Evolutionary conservation across 768 basidiomycete genomes (phyloP).

Genomic region (Lactarius sp.): DNA sequence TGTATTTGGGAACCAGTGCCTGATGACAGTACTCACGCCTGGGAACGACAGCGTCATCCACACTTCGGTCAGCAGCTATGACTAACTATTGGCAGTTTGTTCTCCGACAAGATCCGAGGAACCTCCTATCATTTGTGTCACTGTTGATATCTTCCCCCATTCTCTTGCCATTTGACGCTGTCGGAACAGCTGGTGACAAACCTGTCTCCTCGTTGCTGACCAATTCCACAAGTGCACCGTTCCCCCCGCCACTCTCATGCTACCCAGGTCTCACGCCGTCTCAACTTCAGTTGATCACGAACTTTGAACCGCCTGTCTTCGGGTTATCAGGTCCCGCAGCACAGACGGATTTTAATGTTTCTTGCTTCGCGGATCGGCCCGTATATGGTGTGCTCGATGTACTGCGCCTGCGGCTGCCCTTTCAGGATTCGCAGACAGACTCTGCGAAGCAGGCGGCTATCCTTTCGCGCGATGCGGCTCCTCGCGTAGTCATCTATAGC

Average conservation of each 20-base stretch:
- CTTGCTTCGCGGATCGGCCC: conserved; percentile 53
- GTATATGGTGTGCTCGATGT: conserved; percentile 61
- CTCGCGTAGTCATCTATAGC: conserved; percentile 49
- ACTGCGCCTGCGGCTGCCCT: conserved; percentile 54
- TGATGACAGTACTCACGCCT: conserved; percentile 1
- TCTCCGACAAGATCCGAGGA: conserved; percentile 41
- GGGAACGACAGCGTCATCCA: conserved; percentile 46
- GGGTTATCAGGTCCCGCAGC: conserved; percentile 37
- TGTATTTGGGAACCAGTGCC: background rate
- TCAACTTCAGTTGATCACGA: conserved; percentile 40
- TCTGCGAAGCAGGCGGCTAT: conserved; percentile 47
- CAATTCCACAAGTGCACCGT: conserved; percentile 38
- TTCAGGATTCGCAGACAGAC: conserved; percentile 40
- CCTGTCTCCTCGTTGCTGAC: conserved; percentile 40
- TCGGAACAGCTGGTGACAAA: conserved; percentile 30
- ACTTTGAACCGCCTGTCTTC: conserved; percentile 50
- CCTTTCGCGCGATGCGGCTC: conserved; percentile 40
- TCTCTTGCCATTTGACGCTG: conserved; percentile 56
- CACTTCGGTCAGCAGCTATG: conserved; percentile 46
- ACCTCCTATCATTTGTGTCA: conserved; percentile 45
- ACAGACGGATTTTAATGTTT: conserved; percentile 39
- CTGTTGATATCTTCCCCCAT: conserved; percentile 44
- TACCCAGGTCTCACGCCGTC: conserved; percentile 46
- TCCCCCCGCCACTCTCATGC: conserved; percentile 58
- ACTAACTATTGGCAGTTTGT: conserved; percentile 51